phyloP scores from a whole-genome alignment of 2,329 filamentous ascomycete species.

The Neodidymelliopsis sp. region DNA sequence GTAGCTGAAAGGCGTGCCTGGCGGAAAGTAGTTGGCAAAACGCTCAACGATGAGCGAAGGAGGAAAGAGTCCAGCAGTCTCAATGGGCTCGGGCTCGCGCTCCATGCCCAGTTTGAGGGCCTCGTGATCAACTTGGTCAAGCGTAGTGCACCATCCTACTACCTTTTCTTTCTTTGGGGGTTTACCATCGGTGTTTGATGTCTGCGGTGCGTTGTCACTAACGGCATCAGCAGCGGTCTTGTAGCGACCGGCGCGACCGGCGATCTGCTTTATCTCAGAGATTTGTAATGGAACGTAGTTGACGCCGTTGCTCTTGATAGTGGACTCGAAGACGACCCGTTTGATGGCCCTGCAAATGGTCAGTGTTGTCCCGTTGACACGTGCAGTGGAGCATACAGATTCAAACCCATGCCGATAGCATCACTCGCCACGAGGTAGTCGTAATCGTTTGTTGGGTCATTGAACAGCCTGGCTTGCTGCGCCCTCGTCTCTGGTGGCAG shows the following conservation, averaged over 20 bases:
- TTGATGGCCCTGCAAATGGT: slow-evolving; percentile 69
- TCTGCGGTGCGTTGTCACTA: slow-evolving; percentile 27
- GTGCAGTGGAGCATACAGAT: slow-evolving; percentile 66
- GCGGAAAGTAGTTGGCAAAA: slow-evolving; percentile 83
- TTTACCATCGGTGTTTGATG: slow-evolving; percentile 7
- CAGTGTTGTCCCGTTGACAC: background rate
- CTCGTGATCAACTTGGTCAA: slow-evolving; percentile 73
- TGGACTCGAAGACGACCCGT: slow-evolving; percentile 84
- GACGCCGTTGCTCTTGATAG: slow-evolving; percentile 73
- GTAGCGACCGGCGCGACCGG: slow-evolving; percentile 87
- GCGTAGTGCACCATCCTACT: slow-evolving; percentile 80
- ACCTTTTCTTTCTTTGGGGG: slow-evolving; percentile 28
- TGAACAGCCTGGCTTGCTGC: slow-evolving; percentile 91
- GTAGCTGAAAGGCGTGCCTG: slow-evolving; percentile 81
- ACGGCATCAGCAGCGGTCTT: slow-evolving; percentile 70
- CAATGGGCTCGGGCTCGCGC: slow-evolving; percentile 69
- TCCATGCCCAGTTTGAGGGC: slow-evolving; percentile 69
- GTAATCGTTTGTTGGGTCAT: slow-evolving; percentile 93
- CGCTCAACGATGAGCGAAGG: slow-evolving; percentile 74
- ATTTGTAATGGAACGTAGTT: slow-evolving; percentile 66
- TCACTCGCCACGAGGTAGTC: slow-evolving; percentile 94
- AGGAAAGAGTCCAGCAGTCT: slow-evolving; percentile 76
- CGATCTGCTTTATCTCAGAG: slow-evolving; percentile 93
- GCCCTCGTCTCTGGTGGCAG: slow-evolving; percentile 92
- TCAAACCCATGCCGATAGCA: slow-evolving; percentile 96